A percentile compares a stretch with the other conserved stretches of the same genome.
Evolutionary conservation across 768 basidiomycete genomes (phyloP).

Genomic region (Russula ochroleuca): DNA sequence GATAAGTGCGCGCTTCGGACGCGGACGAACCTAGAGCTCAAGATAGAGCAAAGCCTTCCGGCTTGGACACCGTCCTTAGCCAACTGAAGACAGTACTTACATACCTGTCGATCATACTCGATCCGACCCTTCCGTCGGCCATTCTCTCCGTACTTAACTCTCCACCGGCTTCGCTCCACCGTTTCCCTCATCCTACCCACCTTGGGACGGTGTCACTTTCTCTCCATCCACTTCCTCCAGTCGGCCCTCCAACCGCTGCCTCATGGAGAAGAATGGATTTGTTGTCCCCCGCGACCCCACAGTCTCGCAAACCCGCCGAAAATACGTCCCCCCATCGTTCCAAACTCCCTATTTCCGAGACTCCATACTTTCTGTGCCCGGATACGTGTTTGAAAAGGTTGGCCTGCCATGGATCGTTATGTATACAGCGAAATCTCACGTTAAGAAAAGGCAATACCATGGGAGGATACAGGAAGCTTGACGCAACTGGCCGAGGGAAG

Average conservation of each 20-base stretch:
- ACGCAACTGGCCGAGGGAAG: constrained; percentile 64
- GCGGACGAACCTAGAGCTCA: neutral
- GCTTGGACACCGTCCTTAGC: neutral
- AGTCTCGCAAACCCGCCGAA: constrained; percentile 36
- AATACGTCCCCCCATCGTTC: constrained; percentile 53
- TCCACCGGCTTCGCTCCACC: neutral
- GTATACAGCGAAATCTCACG: neutral
- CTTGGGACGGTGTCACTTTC: neutral
- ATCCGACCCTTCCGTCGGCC: constrained; percentile 11
- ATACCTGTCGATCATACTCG: constrained; percentile 19
- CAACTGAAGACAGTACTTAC: neutral
- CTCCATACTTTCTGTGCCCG: constrained; percentile 57
- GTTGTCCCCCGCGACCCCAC: constrained; percentile 9
- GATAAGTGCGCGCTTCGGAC: neutral
- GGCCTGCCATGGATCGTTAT: constrained; percentile 21
- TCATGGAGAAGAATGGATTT: constrained; percentile 17
- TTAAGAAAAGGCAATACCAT: constrained; percentile 47
- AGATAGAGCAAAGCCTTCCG: neutral
- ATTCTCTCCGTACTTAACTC: constrained; percentile 4
- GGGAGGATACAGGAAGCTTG: constrained; percentile 72
- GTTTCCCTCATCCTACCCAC: neutral
- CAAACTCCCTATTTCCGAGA: constrained; percentile 56
- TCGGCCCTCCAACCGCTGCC: neutral
- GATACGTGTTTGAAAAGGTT: constrained; percentile 69
- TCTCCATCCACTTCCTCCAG: neutral